These are phyloP conservation scores for Wickerhamomyces kurtzmanii DNA, from an alignment of 805 yeast genomes.

Conservation along the genomic window DNA sequence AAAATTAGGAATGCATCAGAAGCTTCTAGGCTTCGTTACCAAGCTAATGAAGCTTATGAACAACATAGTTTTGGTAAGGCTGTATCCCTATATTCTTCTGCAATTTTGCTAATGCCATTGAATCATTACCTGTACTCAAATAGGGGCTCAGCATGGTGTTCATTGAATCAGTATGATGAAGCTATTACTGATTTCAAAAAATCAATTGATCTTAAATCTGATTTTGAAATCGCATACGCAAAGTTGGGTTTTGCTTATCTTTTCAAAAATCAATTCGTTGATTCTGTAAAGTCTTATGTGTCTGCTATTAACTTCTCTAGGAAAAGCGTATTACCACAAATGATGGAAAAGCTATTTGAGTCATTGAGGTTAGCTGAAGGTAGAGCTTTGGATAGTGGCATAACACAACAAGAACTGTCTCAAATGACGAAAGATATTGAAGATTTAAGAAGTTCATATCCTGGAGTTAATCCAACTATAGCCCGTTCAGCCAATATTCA, in stretches of 20 bases:
- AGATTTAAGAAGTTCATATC: too few species aligned
- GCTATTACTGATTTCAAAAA: slow-evolving; percentile 25
- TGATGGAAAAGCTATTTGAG: slow-evolving; percentile 7
- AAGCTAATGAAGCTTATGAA: slow-evolving; percentile 10
- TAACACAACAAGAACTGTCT: too few species aligned
- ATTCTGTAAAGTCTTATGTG: slow-evolving; percentile 25
- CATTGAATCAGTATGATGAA: slow-evolving; percentile 21
- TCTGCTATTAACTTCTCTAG: slow-evolving; percentile 19
- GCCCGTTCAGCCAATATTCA: too few species aligned
- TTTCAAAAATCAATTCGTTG: slow-evolving; percentile 24
- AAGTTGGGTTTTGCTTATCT: slow-evolving; percentile 25
- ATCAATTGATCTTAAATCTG: slow-evolving; percentile 21
- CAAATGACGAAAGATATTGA: too few species aligned
- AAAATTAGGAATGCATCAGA: too few species aligned
- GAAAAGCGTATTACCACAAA: slow-evolving; percentile 5
- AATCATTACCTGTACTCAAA: slow-evolving; percentile 24
- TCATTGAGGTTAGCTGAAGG: too few species aligned
- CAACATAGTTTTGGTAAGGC: slow-evolving; percentile 17
- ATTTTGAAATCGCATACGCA: slow-evolving; percentile 27
- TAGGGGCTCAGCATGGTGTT: slow-evolving; percentile 29
- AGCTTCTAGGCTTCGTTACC: slow-evolving; percentile 7
- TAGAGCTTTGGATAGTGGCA: too few species aligned
- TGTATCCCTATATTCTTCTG: slow-evolving; percentile 25
- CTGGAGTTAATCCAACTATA: too few species aligned
- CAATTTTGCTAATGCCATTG: slow-evolving; percentile 20